Percentiles rank a stretch among this genome's conserved stretches.
Conservation (phyloP, 176 grass and related monocot species). For the Thinopyrum elongatum region DNA sequence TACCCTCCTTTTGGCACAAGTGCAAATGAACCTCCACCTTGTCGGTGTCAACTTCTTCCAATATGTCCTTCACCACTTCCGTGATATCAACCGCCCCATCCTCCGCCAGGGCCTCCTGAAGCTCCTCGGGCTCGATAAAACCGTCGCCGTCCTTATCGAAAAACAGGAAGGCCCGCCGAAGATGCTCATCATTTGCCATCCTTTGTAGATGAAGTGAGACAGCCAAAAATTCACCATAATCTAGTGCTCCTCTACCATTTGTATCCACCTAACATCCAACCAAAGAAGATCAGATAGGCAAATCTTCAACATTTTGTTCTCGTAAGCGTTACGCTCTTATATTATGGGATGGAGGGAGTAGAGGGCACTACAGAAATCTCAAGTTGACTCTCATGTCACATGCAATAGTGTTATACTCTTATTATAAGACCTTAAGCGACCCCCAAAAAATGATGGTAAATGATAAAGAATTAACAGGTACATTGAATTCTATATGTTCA, state of each 20-base stretch:
- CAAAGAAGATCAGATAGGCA: constrained; percentile 13
- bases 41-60: constrained; percentile 81
- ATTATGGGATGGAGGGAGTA: too few relatives aligned
- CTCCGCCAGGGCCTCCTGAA: constrained; percentile 58
- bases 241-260: constrained; percentile 66
- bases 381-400: background rate
- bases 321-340: too few relatives aligned
- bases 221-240: constrained; percentile 90
- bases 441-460: background rate
- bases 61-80: constrained; percentile 72
- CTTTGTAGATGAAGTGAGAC: constrained; percentile 87
- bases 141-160: constrained; percentile 81
- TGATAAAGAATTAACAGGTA: background rate
- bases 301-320: background rate
- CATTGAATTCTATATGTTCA: background rate
- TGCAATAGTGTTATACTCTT: background rate
- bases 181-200: constrained; percentile 83
- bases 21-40: constrained; percentile 50
- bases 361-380: background rate
- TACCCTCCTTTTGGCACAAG: background rate
- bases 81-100: constrained; percentile 55
- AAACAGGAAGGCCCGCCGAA: constrained; percentile 72
- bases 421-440: constrained; percentile 6
- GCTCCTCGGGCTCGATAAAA: constrained; percentile 79
- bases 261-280: constrained; percentile 62